phyloP scores from a whole-genome alignment of 2,329 filamentous ascomycete genomes.

The Penicillium oxalicum region DNA sequence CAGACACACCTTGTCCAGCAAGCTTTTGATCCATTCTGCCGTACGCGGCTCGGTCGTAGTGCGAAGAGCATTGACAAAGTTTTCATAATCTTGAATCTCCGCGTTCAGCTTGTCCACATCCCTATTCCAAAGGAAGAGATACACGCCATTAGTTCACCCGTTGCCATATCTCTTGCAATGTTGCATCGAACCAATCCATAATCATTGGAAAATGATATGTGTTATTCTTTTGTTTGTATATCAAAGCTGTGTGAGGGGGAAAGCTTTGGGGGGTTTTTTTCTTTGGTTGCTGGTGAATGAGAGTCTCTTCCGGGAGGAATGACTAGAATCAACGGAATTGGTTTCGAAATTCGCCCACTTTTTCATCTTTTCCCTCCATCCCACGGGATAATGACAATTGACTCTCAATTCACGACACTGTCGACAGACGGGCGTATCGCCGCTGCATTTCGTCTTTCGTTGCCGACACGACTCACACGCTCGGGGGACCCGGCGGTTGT shows the following conservation, averaged over 20 bases:
- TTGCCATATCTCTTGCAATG: not conserved
- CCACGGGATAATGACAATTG: conserved; percentile 31
- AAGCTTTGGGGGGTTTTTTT: not conserved
- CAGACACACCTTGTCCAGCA: conserved; percentile 34
- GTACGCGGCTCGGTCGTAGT: conserved; percentile 28
- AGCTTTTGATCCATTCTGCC: conserved; percentile 29
- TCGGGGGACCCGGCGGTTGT: conserved; percentile 19
- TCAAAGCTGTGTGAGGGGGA: no score
- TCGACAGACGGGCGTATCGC: conserved; percentile 30
- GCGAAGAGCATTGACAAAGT: conserved; percentile 33
- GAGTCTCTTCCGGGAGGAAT: not conserved
- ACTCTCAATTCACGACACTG: conserved; percentile 32
- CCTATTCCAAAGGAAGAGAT: conserved; percentile 15
- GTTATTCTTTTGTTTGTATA: no score
- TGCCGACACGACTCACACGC: conserved; percentile 37
- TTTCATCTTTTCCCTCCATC: conserved; percentile 34
- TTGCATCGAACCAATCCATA: not conserved
- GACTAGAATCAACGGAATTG: not conserved
- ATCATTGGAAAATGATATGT: no score
- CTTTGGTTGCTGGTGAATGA: no score
- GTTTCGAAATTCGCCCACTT: conserved; percentile 21
- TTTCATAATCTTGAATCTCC: conserved; percentile 35
- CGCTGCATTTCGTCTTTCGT: conserved; percentile 39
- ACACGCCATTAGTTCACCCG: conserved; percentile 6
- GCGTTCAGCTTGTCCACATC: conserved; percentile 30